Evolutionary conservation across 2,329 filamentous ascomycete species (phyloP), one percentile per base, ranked within the genome.

Genomic region (Colletotrichum sp.): DNA sequence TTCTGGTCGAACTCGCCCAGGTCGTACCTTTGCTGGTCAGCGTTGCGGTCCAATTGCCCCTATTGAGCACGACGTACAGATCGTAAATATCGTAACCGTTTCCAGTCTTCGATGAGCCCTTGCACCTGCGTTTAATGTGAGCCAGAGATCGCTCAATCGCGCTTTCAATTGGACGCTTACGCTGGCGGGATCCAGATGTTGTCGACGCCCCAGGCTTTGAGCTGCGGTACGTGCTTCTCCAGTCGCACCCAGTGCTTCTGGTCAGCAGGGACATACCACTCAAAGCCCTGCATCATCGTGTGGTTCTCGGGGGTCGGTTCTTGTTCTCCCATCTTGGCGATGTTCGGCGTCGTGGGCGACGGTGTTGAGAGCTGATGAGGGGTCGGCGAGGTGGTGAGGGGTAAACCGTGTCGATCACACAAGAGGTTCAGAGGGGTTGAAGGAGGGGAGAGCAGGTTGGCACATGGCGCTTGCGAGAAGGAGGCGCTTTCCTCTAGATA

Each of bases 1-100:
- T 95, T 95, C 80, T 95, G 93, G 72, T 95, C 91, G 80, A 95
- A 95, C 79, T 95, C 94, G 59, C 94, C 94, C 3, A 94, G 83
- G 77, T 94, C 92, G 80, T 93, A 84, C 7, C 79, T 80, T 28
- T 32, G 15, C 44, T 9, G 39, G 59, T 76, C 30, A 78, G 76
- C 16, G 12, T 21, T 21, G 7, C 15, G 4, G 10, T 18, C 9
- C 28, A 44, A 21, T n/a, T 6, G 28, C 3, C 1, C 6, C 6
- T 28, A 28, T 13, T 28, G 21, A 36, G 18, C 21, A 10, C 8
- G 21, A 63, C 77, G 15, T 66, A 93, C 28, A 95, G 84, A 80
- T 95, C 93, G 80, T 95, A 95, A 78, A 92, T 88, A 81, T 93
- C 92, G 78, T 93, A 93, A 3, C 93, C 93, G 78, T 94, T 95